Conservation (phyloP, 2,329 filamentous ascomycete species). For the Cadophora gregata region DNA sequence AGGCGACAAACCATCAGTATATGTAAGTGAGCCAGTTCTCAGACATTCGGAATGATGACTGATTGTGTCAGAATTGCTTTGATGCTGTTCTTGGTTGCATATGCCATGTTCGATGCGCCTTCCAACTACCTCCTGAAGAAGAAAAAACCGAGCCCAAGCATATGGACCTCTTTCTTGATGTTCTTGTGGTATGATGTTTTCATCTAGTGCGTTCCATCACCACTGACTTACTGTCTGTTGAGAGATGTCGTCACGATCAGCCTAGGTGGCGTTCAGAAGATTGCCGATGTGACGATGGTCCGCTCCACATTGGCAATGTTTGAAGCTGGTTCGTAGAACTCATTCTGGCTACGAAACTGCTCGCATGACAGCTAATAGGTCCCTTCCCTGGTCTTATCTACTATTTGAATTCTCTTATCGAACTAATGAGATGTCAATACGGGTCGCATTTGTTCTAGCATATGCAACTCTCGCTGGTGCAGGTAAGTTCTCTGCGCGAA, state of each 20-base stretch:
- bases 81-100: constrained; percentile 55
- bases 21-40: constrained; percentile 46
- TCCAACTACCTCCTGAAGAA: constrained; percentile 57
- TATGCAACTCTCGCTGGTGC: constrained; percentile 43
- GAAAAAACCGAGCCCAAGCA: constrained; percentile 53
- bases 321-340: constrained; percentile 49
- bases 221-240: background rate
- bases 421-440: constrained; percentile 40
- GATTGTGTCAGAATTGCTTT: constrained; percentile 46
- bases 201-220: background rate
- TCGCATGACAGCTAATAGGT: constrained; percentile 44
- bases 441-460: constrained; percentile 42
- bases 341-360: constrained; percentile 21
- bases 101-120: constrained; percentile 56
- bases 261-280: constrained; percentile 51
- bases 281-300: constrained; percentile 50
- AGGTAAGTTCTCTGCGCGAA: constrained; percentile 20
- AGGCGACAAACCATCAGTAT: constrained; percentile 67
- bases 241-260: constrained; percentile 55
- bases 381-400: constrained; percentile 47
- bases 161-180: constrained; percentile 57
- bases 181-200: constrained; percentile 45
- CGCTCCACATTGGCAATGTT: constrained; percentile 57
- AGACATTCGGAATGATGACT: background rate
- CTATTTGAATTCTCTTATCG: constrained; percentile 45